Evolutionary conservation across 441 rosid genomes (phyloP).

Genomic region (California macrophylla): DNA sequence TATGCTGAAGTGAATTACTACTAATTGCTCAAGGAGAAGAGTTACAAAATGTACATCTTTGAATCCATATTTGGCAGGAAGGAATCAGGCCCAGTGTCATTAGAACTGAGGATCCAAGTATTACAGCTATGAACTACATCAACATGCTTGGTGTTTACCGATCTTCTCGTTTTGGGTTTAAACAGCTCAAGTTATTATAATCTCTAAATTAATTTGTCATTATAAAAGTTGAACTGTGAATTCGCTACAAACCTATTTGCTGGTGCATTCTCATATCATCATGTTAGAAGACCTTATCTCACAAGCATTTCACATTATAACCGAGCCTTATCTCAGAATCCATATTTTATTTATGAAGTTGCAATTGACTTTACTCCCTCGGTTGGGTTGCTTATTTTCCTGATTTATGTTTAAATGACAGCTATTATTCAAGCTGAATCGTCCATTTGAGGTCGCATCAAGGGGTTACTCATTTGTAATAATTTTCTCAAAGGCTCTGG

Average conservation of each 20-base stretch:
- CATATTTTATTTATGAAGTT: neutral
- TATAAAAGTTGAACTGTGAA: neutral
- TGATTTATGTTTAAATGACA: conserved; percentile 25
- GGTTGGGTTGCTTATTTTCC: neutral
- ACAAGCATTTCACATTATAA: neutral
- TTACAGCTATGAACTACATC: neutral
- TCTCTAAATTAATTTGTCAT: neutral
- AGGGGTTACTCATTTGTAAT: conserved; percentile 86
- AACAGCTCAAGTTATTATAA: neutral
- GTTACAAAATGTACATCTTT: neutral
- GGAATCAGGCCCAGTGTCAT: neutral
- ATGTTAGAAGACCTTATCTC: neutral
- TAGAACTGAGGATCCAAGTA: neutral
- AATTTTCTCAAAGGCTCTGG: conserved; percentile 67
- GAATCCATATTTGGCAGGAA: neutral
- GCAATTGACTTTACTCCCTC: neutral
- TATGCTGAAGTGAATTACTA: neutral
- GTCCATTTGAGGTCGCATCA: conserved; percentile 91
- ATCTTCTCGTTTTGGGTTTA: neutral
- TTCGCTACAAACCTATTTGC: neutral
- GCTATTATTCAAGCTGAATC: conserved; percentile 85
- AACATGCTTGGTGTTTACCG: neutral
- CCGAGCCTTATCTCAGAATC: neutral
- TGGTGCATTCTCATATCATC: neutral
- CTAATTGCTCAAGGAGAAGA: neutral